A percentile compares a stretch with the other conserved stretches of the same genome.
Conservation (phyloP, 176 grass and related monocot species). For the Zizania latifolia region DNA sequence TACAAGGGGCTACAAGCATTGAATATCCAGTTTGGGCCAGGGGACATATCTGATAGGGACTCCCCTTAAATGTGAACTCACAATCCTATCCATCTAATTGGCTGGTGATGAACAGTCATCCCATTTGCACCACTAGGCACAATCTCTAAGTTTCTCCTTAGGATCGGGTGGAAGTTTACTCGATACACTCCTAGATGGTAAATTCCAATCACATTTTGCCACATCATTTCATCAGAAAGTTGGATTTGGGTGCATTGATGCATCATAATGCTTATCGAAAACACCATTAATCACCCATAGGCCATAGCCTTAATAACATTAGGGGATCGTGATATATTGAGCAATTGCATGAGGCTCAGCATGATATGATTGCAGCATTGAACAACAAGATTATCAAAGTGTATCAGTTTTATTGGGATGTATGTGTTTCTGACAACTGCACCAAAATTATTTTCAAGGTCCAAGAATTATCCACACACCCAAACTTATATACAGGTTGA, state of each 20-base stretch:
- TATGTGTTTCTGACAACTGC: conserved; percentile 1
- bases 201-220: neutral
- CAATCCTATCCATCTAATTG: neutral
- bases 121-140: neutral
- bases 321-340: no score
- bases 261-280: neutral
- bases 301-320: no score
- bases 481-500: neutral
- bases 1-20: neutral
- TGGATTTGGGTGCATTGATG: neutral
- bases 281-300: neutral
- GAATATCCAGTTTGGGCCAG: neutral
- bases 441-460: neutral
- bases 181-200: neutral
- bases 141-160: neutral
- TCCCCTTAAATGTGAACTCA: neutral
- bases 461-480: neutral
- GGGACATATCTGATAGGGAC: neutral
- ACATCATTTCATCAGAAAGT: neutral
- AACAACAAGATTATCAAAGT: neutral
- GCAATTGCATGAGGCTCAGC: neutral
- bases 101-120: neutral
- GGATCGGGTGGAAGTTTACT: neutral
- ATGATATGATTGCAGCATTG: neutral
- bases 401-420: neutral